Percentiles rank a stretch among this genome's conserved stretches.
Evolutionary conservation across 306 rosid species (phyloP).

Genomic region (Inga leiocalycina): DNA sequence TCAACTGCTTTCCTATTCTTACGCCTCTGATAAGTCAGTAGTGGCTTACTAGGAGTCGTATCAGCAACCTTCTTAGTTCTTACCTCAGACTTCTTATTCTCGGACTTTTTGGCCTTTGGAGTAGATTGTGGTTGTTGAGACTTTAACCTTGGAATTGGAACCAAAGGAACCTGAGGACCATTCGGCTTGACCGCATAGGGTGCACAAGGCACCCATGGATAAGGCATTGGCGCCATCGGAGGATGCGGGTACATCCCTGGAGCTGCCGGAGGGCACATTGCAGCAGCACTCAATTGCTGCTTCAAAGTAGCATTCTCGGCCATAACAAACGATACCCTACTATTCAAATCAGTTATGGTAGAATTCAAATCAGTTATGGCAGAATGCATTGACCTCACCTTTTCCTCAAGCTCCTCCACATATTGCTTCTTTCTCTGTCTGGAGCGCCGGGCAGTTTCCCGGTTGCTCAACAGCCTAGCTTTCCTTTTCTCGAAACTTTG

Average conservation of each 20-base stretch:
- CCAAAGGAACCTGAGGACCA: slow-evolving; percentile 90
- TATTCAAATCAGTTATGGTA: slow-evolving; percentile 52
- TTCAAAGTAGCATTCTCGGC: slow-evolving; percentile 86
- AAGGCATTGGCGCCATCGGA: slow-evolving; percentile 67
- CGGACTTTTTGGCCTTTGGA: slow-evolving; percentile 58
- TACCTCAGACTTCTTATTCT: slow-evolving; percentile 63
- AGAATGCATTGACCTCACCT: slow-evolving; percentile 68
- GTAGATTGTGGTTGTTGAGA: slow-evolving; percentile 59
- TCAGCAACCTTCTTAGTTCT: slow-evolving; percentile 80
- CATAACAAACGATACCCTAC: slow-evolving; percentile 58
- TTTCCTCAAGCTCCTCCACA: slow-evolving; percentile 80
- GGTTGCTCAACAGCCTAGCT: slow-evolving; percentile 82
- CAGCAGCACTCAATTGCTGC: slow-evolving; percentile 75
- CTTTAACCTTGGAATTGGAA: slow-evolving; percentile 93
- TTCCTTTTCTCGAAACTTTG: slow-evolving; percentile 55
- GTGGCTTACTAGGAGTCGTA: no score
- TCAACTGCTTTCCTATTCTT: no score
- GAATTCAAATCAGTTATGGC: slow-evolving; percentile 4
- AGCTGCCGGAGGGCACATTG: slow-evolving; percentile 58
- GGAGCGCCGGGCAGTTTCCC: slow-evolving; percentile 88
- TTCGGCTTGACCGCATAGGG: slow-evolving; percentile 82
- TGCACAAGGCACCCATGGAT: slow-evolving; percentile 83
- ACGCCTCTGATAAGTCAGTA: no score
- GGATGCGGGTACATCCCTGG: slow-evolving; percentile 82
- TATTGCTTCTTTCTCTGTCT: slow-evolving; percentile 78